Percentiles rank a stretch among this genome's conserved stretches.
Conservation (phyloP, 2,329 filamentous ascomycete species). For the Nemania sp. region DNA sequence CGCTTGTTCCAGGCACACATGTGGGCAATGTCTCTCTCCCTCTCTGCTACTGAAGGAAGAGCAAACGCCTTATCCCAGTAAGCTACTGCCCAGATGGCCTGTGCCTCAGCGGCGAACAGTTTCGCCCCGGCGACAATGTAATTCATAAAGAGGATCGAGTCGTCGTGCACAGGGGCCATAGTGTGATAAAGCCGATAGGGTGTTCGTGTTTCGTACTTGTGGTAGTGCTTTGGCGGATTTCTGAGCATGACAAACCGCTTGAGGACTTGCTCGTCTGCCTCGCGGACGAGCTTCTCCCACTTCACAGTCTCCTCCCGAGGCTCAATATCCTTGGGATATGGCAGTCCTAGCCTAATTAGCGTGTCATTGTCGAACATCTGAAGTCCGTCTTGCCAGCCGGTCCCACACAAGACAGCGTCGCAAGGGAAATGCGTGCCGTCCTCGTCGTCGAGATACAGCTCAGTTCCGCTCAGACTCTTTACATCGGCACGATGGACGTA, state of each 20-base stretch:
- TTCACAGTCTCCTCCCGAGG: constrained; percentile 36
- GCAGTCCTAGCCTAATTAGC: constrained; percentile 42
- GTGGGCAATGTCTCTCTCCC: constrained; percentile 42
- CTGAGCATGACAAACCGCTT: constrained; percentile 44
- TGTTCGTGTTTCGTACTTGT: constrained; percentile 39
- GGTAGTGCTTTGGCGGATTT: constrained; percentile 45
- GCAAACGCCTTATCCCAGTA: constrained; percentile 44
- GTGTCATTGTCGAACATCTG: constrained; percentile 44
- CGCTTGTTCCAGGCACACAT: constrained; percentile 46
- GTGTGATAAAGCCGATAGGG: constrained; percentile 45
- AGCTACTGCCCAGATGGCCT: constrained; percentile 47
- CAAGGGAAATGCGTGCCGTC: constrained; percentile 40
- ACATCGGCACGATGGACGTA: constrained; percentile 41
- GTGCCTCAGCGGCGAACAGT: constrained; percentile 44
- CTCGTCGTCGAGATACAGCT: constrained; percentile 40
- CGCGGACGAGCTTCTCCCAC: constrained; percentile 43
- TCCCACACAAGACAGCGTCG: constrained; percentile 47
- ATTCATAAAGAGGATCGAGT: constrained; percentile 47
- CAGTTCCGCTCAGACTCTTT: constrained; percentile 33
- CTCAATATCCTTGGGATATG: constrained; percentile 40
- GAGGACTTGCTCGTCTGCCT: constrained; percentile 43
- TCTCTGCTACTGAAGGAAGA: constrained; percentile 39
- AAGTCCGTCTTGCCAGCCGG: constrained; percentile 44
- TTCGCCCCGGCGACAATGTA: constrained; percentile 43
- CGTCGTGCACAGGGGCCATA: constrained; percentile 45